A percentile compares a stretch with the other conserved stretches of the same genome.
Conservation (phyloP, 2,329 filamentous ascomycete genomes). For the Aaosphaeria arxii region DNA sequence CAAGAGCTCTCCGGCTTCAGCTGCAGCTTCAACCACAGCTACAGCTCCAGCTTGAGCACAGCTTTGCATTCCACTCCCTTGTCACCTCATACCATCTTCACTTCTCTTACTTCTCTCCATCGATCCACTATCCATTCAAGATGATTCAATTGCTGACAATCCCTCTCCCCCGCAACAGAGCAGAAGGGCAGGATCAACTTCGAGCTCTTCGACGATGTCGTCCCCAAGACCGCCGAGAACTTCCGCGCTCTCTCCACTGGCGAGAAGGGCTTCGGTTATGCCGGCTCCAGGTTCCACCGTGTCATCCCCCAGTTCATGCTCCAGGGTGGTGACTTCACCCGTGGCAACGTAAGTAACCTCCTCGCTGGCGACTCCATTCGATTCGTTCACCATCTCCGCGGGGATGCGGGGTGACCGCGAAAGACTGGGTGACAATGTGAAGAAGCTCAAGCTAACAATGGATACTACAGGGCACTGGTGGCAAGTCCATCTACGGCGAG, state of each 20-base stretch:
- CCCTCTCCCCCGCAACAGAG: conserved; percentile 45
- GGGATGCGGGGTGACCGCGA: conserved; percentile 1
- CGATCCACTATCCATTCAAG: too few relatives aligned
- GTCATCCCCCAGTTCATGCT: conserved; percentile 94
- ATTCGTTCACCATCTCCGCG: conserved; percentile 1
- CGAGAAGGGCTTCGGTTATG: conserved; percentile 80
- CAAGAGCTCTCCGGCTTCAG: conserved; percentile 11
- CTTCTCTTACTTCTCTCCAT: background rate
- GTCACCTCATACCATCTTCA: conserved; percentile 2
- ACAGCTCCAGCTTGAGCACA: background rate
- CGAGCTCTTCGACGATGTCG: conserved; percentile 78
- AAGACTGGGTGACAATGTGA: conserved; percentile 13
- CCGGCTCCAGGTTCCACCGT: conserved; percentile 83
- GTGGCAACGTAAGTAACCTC: conserved; percentile 69
- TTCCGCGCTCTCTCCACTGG: conserved; percentile 81
- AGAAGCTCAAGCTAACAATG: background rate
- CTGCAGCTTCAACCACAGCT: conserved; percentile 29
- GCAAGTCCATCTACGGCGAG: conserved; percentile 92
- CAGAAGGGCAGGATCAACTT: conserved; percentile 82
- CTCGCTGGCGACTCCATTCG: background rate
- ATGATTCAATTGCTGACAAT: conserved; percentile 16
- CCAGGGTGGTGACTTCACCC: conserved; percentile 94
- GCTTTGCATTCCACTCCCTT: conserved; percentile 2
- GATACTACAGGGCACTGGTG: conserved; percentile 76
- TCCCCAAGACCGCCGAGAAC: conserved; percentile 85